Percentiles rank a stretch among this genome's conserved stretches.
Evolutionary conservation across 805 yeast species (phyloP).

Genomic region (Candida morakotiae): DNA sequence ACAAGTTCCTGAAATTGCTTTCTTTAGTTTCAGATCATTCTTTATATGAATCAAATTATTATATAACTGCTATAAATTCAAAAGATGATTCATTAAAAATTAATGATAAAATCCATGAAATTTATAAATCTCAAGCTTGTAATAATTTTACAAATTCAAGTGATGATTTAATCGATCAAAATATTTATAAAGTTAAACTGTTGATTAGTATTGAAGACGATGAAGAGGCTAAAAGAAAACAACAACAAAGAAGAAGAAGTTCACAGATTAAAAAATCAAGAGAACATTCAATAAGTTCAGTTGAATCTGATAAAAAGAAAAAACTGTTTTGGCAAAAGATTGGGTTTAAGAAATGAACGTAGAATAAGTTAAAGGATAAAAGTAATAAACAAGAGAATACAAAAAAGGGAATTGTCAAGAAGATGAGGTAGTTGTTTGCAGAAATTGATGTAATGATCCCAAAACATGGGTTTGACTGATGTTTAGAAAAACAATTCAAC

Average conservation of each 20-base stretch:
- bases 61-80: slow-evolving; percentile 18
- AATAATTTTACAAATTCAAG: not conserved
- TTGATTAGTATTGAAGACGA: slow-evolving; percentile 32
- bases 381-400: too few species aligned
- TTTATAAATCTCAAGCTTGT: slow-evolving; percentile 23
- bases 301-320: slow-evolving; percentile 2
- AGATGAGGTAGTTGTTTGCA: too few species aligned
- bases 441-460: too few species aligned
- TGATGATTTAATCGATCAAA: slow-evolving; percentile 8
- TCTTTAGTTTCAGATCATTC: slow-evolving; percentile 18
- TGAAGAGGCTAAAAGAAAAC: slow-evolving; percentile 18
- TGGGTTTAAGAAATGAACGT: slow-evolving; percentile 21
- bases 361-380: too few species aligned
- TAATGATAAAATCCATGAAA: slow-evolving; percentile 31
- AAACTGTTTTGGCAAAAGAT: slow-evolving; percentile 20
- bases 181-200: slow-evolving; percentile 38
- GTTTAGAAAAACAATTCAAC: too few species aligned
- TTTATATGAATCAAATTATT: slow-evolving; percentile 21
- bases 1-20: slow-evolving; percentile 7
- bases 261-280: slow-evolving; percentile 3
- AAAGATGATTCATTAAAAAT: slow-evolving; percentile 19
- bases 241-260: slow-evolving; percentile 3
- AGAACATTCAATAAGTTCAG: not conserved
- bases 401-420: too few species aligned
- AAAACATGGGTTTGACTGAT: too few species aligned